Evolutionary conservation across 805 yeast species (phyloP), one percentile per base, ranked within the genome.

Genomic region (Hanseniaspora lachancei): DNA sequence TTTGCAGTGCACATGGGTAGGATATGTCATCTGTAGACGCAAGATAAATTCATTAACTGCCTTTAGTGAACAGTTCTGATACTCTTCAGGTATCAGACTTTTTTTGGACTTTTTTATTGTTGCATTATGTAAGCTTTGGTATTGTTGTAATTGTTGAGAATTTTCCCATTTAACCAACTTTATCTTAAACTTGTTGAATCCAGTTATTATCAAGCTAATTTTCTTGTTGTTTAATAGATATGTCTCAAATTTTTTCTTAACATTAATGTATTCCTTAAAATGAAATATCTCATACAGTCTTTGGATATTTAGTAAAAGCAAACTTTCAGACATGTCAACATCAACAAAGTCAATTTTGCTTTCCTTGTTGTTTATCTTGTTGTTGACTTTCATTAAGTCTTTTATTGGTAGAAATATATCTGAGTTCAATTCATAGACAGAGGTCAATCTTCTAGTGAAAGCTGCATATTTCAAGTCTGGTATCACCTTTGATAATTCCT

Each of bases 291-390:
- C 56, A 53, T 38, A 53, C 20, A 53, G 39, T 16, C n/a, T 38
- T 32, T 53, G 56, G 7, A n/a, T 18, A 15, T 53, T 42, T 1
- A 53, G 20, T n/a, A 53, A 23, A 7, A 53, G 15, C 16, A 46
- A 18, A 52, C 18, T 23, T 35, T 53, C 56, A 10, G 21, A 41
- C 56, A 53, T 53, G 20, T 53, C 56, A 15, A 53, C 56, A 53
- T 53, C 56, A 29, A 53, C 56, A 46, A 53, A 53, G 41, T 53
- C 50, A 20, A 53, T 27, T 15, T 46, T 46, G 32, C 16, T 23
- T 13, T 16, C 16, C 3, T 18, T 27, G 12, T 35, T 29, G 13
- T 18, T 23, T n/a, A 44, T 15, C 8, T 15, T 24, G 13, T 51
- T 51, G 16, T 38, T 40, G 10, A 24, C 38, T 29, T 53, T 42